These are phyloP conservation scores for Bryopsis sp. DNA, from an alignment of 139 green algal genomes.

Conservation along the genomic window DNA sequence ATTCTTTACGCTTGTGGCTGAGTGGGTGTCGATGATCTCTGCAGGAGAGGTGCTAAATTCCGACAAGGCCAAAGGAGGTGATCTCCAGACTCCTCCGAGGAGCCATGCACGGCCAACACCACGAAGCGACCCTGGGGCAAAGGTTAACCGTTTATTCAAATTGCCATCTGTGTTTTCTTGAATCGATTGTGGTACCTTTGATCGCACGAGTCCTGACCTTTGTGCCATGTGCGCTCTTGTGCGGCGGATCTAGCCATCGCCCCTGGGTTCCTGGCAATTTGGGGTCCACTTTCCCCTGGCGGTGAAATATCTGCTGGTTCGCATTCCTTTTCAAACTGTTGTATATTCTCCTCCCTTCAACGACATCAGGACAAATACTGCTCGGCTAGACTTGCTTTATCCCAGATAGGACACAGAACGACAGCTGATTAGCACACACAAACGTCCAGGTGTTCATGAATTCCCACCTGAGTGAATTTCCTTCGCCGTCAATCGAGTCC, in stretches of 20 bases:
- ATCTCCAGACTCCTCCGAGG: constrained; percentile 34
- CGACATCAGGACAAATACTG: no score
- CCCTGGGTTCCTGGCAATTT: background rate
- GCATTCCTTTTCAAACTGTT: background rate
- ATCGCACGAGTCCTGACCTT: background rate
- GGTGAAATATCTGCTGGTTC: constrained; percentile 26
- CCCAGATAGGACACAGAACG: background rate
- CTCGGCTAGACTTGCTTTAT: no score
- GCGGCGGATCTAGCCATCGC: background rate
- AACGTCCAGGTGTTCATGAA: constrained; percentile 1
- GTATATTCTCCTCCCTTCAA: no score
- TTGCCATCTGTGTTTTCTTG: background rate
- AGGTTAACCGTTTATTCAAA: background rate
- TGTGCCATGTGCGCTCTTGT: background rate
- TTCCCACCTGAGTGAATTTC: constrained; percentile 27
- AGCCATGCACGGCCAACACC: constrained; percentile 22
- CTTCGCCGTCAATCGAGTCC: constrained; percentile 23
- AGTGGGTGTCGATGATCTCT: constrained; percentile 24
- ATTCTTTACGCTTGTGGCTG: no score
- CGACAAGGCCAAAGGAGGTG: constrained; percentile 26
- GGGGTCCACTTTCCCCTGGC: constrained; percentile 19
- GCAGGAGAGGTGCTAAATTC: constrained; percentile 33
- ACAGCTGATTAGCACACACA: background rate
- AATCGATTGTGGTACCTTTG: no score
- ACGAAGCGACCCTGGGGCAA: constrained; percentile 22